Conservation (phyloP, 2,329 filamentous ascomycete species). For the Fulvia fulva region DNA sequence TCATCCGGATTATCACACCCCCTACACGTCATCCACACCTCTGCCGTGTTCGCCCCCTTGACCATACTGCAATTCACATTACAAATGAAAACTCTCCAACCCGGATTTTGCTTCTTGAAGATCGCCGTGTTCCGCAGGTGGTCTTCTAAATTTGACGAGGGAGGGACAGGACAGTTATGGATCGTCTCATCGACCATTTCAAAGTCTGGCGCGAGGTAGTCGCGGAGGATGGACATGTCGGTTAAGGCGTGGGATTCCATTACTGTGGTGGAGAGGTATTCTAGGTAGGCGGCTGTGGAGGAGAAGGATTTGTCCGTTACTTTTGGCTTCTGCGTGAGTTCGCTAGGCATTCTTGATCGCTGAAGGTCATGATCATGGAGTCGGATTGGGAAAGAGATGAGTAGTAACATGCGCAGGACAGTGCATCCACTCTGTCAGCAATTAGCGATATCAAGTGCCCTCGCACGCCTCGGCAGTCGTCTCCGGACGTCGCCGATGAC, state of each 20-base stretch:
- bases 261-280: not conserved
- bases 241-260: not conserved
- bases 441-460: too few relatives aligned
- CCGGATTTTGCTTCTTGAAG: conserved; percentile 7
- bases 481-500: too few relatives aligned
- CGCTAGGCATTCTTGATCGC: not conserved
- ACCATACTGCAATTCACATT: conserved; percentile 4
- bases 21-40: conserved; percentile 14
- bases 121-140: conserved; percentile 6
- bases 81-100: conserved; percentile 9
- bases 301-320: not conserved
- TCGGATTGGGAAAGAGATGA: not conserved
- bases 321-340: not conserved
- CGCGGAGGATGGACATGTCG: not conserved
- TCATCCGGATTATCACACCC: conserved; percentile 4
- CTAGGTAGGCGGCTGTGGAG: not conserved
- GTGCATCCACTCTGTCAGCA: too few relatives aligned
- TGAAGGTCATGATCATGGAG: not conserved
- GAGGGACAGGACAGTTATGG: conserved; percentile 11
- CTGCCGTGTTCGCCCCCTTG: conserved; percentile 13
- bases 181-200: conserved; percentile 11
- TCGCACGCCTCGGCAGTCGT: too few relatives aligned
- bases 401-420: too few relatives aligned
- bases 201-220: conserved; percentile 4
- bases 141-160: conserved; percentile 3